These are phyloP conservation scores for Neurospora sp. DNA, from an alignment of 495 filamentous ascomycete species.

Conservation along the genomic window DNA sequence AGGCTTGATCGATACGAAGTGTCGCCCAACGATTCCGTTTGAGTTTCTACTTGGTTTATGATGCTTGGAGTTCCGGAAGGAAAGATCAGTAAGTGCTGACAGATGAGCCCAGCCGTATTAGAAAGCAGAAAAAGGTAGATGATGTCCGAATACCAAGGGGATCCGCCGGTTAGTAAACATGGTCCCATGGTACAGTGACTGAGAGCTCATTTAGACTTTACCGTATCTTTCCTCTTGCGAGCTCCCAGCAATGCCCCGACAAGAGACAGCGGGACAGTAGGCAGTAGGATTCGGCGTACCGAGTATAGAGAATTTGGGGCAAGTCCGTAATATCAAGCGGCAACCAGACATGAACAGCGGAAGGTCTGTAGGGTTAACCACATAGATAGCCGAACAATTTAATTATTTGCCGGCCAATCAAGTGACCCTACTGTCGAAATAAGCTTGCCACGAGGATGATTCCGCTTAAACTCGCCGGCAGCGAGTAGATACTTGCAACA, in stretches of 20 bases:
- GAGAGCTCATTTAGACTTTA: background rate
- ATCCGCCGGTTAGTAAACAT: background rate
- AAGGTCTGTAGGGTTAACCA: background rate
- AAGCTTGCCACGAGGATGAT: slow-evolving; percentile 8
- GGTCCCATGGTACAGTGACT: background rate
- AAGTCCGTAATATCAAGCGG: background rate
- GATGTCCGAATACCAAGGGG: background rate
- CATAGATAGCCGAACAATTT: background rate
- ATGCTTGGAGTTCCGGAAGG: background rate
- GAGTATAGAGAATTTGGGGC: background rate
- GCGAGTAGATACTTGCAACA: background rate
- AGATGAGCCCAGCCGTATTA: background rate
- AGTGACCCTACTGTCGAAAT: slow-evolving; percentile 5
- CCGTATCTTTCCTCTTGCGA: background rate
- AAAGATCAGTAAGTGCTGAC: background rate
- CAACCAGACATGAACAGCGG: background rate
- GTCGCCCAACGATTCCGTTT: background rate
- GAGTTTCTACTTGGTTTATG: background rate
- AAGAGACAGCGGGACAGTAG: background rate
- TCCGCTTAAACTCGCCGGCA: background rate
- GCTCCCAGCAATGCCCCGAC: background rate
- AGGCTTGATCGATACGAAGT: background rate
- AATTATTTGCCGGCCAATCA: slow-evolving; percentile 1
- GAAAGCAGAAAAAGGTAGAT: background rate
- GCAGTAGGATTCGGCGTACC: background rate